phyloP scores from a whole-genome alignment of 331 rosid genomes.

The Acacia concinna region DNA sequence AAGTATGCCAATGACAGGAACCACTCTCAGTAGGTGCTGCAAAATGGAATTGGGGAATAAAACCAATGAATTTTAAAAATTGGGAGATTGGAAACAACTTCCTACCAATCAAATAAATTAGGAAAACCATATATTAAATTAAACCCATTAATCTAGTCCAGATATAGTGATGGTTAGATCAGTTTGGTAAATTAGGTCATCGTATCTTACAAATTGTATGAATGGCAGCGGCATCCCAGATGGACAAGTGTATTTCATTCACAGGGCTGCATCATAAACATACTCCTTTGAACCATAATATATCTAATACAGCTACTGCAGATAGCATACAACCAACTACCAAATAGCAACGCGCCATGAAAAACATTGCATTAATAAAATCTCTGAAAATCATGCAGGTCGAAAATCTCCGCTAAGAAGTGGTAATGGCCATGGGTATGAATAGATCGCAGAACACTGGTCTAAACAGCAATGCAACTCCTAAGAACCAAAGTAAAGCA shows the following conservation, averaged over 20 bases:
- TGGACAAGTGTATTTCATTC: not conserved
- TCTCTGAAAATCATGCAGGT: not conserved
- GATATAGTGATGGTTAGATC: not conserved
- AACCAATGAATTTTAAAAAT: not conserved
- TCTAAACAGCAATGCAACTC: not conserved
- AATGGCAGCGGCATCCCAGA: not conserved
- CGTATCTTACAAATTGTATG: not conserved
- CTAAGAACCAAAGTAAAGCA: not conserved
- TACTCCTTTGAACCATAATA: not conserved
- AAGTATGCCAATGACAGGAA: conserved; percentile 83
- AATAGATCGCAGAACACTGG: not conserved
- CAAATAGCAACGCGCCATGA: not conserved
- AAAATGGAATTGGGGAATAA: conserved; percentile 20
- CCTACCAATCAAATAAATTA: not conserved
- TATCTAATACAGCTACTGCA: not conserved
- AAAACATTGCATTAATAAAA: not conserved
- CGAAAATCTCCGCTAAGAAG: not conserved
- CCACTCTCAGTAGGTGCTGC: conserved; percentile 84
- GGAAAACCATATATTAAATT: not conserved
- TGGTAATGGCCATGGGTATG: not conserved
- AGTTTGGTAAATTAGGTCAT: not conserved
- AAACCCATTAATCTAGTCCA: not conserved
- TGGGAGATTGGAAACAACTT: not conserved
- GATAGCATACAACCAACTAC: not conserved
- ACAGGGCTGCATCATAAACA: not conserved